Percentiles rank a stretch among this genome's conserved stretches.
Conservation (phyloP, 148 eudicot species). For the Rhododendron williamsianum region DNA sequence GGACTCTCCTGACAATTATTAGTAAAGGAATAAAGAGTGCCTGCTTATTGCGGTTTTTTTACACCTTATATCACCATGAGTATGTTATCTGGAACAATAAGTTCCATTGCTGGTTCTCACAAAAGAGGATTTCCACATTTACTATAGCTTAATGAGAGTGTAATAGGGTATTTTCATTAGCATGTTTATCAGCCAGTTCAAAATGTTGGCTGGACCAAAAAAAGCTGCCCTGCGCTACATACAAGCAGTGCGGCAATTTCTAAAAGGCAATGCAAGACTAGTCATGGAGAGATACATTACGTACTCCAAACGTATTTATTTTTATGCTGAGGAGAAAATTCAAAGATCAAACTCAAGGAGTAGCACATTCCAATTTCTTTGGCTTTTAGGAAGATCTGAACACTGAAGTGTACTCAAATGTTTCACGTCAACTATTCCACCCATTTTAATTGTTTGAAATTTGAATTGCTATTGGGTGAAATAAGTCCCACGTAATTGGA, state of each 20-base stretch:
- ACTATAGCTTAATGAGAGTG: neutral
- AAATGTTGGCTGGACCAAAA: neutral
- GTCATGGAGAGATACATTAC: neutral
- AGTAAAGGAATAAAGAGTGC: neutral
- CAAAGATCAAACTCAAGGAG: neutral
- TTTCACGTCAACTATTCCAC: neutral
- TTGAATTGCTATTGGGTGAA: neutral
- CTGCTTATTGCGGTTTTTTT: neutral
- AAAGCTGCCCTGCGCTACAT: neutral
- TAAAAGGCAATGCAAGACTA: neutral
- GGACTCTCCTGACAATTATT: neutral
- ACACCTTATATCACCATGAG: neutral
- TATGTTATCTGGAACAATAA: neutral
- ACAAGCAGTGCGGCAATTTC: neutral
- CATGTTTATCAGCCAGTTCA: neutral
- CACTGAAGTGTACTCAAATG: neutral
- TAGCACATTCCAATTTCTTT: neutral
- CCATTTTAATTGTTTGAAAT: neutral
- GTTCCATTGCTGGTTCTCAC: neutral
- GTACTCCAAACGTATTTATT: neutral
- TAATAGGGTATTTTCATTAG: neutral
- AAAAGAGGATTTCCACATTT: neutral
- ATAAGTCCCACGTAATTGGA: neutral
- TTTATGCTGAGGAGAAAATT: neutral
- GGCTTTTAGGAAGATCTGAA: neutral